phyloP scores from a whole-genome alignment of 768 basidiomycete genomes.

The Boletus pseudopeckii region DNA sequence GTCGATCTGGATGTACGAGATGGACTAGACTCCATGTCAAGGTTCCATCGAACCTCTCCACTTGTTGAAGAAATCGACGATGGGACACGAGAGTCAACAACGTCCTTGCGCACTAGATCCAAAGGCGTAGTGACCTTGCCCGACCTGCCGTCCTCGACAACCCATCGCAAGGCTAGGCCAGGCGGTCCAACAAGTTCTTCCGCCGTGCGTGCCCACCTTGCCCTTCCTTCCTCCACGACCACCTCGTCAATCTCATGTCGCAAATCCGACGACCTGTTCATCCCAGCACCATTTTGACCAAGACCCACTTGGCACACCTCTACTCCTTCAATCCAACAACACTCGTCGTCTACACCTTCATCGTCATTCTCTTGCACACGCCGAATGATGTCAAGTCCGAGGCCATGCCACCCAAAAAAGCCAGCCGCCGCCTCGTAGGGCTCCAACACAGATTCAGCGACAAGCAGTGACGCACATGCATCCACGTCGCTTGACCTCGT shows the following conservation, averaged over 20 bases:
- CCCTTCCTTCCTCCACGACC: conserved; percentile 24
- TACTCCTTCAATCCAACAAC: background rate
- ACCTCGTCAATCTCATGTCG: conserved; percentile 18
- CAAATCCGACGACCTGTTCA: background rate
- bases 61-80: background rate
- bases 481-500: background rate
- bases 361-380: background rate
- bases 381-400: conserved; percentile 14
- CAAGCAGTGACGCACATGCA: conserved; percentile 1
- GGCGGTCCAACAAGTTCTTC: conserved; percentile 23
- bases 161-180: conserved; percentile 8
- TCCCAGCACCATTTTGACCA: background rate
- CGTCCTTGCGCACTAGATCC: background rate
- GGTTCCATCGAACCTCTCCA: conserved; percentile 15
- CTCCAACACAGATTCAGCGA: conserved; percentile 21
- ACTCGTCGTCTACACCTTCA: background rate
- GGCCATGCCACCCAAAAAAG: conserved; percentile 30
- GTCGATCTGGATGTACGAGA: background rate
- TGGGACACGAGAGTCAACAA: background rate
- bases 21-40: conserved; percentile 1
- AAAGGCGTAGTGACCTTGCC: background rate
- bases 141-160: background rate
- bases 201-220: conserved; percentile 14
- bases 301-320: background rate
- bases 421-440: conserved; percentile 28